A percentile compares a stretch with the other conserved stretches of the same genome.
These are phyloP conservation scores for Canavalia gladiata DNA, from an alignment of 306 rosid species.

Conservation along the genomic window DNA sequence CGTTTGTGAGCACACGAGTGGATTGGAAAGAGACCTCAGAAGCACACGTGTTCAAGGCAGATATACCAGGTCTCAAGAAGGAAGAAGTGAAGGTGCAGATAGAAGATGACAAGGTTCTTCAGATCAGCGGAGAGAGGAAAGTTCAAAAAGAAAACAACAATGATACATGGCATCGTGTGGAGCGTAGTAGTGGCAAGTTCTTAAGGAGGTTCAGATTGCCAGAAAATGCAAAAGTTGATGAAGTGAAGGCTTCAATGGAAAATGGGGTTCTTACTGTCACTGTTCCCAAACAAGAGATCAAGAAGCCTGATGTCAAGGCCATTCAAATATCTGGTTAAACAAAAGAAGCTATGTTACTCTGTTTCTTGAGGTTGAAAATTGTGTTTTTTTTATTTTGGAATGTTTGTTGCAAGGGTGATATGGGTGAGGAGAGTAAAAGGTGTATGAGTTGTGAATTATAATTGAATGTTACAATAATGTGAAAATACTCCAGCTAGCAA, in stretches of 20 bases:
- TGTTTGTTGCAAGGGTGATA: no score
- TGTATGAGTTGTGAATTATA: no score
- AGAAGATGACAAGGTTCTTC: constrained; percentile 50
- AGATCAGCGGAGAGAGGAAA: constrained; percentile 47
- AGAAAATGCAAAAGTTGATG: constrained; percentile 40
- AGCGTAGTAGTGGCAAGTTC: constrained; percentile 55
- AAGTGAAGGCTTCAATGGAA: constrained; percentile 47
- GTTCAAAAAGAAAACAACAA: constrained; percentile 51
- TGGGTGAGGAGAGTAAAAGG: no score
- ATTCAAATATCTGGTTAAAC: constrained; percentile 15
- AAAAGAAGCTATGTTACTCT: neutral
- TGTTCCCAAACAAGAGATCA: constrained; percentile 36
- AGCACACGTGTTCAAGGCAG: constrained; percentile 34
- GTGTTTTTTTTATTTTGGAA: no score
- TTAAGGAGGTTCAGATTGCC: constrained; percentile 51
- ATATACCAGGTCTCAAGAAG: constrained; percentile 47
- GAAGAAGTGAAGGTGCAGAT: constrained; percentile 49
- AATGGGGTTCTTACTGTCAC: constrained; percentile 52
- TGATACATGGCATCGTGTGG: constrained; percentile 49
- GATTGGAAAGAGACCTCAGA: constrained; percentile 52
- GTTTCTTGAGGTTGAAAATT: neutral
- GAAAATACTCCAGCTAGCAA: no score
- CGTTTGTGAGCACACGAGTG: constrained; percentile 32
- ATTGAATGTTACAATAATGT: no score
- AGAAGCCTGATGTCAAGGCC: constrained; percentile 40